phyloP scores from a whole-genome alignment of 208 protist genomes.

The Porcisia hertigi region DNA sequence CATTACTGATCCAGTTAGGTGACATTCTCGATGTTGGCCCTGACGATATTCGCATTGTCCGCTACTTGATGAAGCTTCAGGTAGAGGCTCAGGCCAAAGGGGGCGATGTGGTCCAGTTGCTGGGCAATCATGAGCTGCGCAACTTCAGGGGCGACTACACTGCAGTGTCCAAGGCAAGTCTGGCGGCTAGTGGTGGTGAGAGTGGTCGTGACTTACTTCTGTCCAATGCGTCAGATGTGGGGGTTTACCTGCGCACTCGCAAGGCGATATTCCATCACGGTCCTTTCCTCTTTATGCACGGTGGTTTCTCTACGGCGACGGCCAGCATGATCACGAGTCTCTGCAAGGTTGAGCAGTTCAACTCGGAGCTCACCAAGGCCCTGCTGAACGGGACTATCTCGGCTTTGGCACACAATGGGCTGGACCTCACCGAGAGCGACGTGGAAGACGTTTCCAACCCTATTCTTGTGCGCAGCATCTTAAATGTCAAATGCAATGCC shows the following conservation, averaged over 20 bases:
- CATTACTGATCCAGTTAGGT: slow-evolving; percentile 86
- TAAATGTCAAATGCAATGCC: slow-evolving; percentile 82
- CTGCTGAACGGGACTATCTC: slow-evolving; percentile 71
- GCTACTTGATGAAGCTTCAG: slow-evolving; percentile 79
- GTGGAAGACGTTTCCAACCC: slow-evolving; percentile 74
- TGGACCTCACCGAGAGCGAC: slow-evolving; percentile 72
- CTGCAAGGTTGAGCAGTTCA: slow-evolving; percentile 79
- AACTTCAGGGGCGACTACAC: slow-evolving; percentile 86
- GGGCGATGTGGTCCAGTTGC: slow-evolving; percentile 83
- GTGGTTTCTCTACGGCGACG: slow-evolving; percentile 83
- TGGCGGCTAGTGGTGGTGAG: slow-evolving; percentile 55
- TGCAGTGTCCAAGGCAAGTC: slow-evolving; percentile 64
- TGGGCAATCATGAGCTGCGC: slow-evolving; percentile 93
- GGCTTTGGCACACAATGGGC: slow-evolving; percentile 51
- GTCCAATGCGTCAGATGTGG: slow-evolving; percentile 70
- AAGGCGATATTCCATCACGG: slow-evolving; percentile 78
- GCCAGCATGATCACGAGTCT: slow-evolving; percentile 73
- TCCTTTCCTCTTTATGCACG: slow-evolving; percentile 92
- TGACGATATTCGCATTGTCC: slow-evolving; percentile 77
- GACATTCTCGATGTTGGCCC: slow-evolving; percentile 93
- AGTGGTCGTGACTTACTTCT: slow-evolving; percentile 58
- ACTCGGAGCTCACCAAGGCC: slow-evolving; percentile 57
- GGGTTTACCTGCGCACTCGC: slow-evolving; percentile 75
- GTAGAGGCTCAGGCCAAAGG: slow-evolving; percentile 59
- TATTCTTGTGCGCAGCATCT: slow-evolving; percentile 83